Evolutionary conservation across 2,329 filamentous ascomycete genomes (phyloP).

Genomic region (Periconia sp.): DNA sequence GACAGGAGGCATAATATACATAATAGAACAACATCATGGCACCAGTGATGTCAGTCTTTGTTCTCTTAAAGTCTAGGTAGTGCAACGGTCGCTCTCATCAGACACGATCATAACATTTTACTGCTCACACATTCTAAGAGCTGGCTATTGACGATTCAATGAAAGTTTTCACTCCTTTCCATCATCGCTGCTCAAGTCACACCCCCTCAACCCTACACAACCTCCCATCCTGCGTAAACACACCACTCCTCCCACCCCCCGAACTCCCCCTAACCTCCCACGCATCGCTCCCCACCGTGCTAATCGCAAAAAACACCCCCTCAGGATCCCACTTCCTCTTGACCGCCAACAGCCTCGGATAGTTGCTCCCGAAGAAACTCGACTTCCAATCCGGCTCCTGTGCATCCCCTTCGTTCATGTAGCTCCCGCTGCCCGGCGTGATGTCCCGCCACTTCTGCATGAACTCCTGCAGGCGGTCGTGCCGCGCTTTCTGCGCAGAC

Average conservation of each 20-base stretch:
- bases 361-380: slow-evolving; percentile 32
- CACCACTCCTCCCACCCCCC: slow-evolving; percentile 18
- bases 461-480: slow-evolving; percentile 23
- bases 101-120: no score
- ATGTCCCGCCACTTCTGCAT: slow-evolving; percentile 33
- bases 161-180: no score
- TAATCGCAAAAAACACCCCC: slow-evolving; percentile 34
- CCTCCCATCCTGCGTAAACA: slow-evolving; percentile 32
- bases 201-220: slow-evolving; percentile 30
- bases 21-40: no score
- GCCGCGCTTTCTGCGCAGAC: slow-evolving; percentile 6
- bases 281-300: slow-evolving; percentile 29
- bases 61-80: no score
- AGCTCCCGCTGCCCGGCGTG: slow-evolving; percentile 25
- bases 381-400: slow-evolving; percentile 31
- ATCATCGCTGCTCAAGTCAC: no score
- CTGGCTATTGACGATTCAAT: no score
- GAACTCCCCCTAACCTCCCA: slow-evolving; percentile 28
- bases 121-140: no score
- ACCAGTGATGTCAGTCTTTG: no score
- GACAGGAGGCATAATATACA: no score
- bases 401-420: slow-evolving; percentile 38
- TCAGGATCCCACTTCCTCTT: slow-evolving; percentile 31
- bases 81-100: no score
- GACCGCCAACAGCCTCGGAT: slow-evolving; percentile 22